Evolutionary conservation across 176 grass and related monocot genomes (phyloP).

Genomic region (Triticum monococcum): DNA sequence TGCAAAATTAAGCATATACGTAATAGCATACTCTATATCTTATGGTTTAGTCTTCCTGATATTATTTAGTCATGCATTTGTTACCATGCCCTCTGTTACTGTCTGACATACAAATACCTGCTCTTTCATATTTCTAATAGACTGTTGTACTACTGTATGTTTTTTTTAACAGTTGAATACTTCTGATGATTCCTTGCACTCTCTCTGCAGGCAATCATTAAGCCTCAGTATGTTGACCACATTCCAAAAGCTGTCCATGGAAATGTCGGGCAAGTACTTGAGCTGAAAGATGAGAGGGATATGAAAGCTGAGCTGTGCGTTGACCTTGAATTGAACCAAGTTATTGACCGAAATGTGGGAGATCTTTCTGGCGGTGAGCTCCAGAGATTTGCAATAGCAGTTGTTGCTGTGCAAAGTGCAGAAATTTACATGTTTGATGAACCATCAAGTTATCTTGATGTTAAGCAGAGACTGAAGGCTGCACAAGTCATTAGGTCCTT

Average conservation of each 20-base stretch:
- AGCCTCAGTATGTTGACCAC: constrained; percentile 88
- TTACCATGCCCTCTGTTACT: neutral
- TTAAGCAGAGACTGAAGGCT: constrained; percentile 95
- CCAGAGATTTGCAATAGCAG: constrained; percentile 93
- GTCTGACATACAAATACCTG: neutral
- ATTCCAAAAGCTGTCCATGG: constrained; percentile 85
- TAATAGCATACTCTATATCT: neutral
- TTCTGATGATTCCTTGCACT: constrained; percentile 20
- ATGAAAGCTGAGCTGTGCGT: constrained; percentile 65
- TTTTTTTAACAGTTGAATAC: neutral
- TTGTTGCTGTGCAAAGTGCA: constrained; percentile 71
- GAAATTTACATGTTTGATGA: constrained; percentile 97
- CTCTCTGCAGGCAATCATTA: constrained; percentile 67
- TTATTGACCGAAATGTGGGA: constrained; percentile 79
- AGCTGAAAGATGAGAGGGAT: constrained; percentile 67
- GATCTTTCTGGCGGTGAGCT: constrained; percentile 95
- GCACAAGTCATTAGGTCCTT: constrained; percentile 76
- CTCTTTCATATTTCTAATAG: neutral
- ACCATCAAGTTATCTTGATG: constrained; percentile 94
- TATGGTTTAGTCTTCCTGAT: neutral
- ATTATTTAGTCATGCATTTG: neutral
- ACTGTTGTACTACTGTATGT: neutral
- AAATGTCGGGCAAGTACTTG: constrained; percentile 33
- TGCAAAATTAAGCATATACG: neutral
- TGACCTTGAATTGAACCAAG: constrained; percentile 82